Percentiles rank a stretch among this genome's conserved stretches.
Conservation (phyloP, 2,329 filamentous ascomycete species). For the Penicillium frequentans region DNA sequence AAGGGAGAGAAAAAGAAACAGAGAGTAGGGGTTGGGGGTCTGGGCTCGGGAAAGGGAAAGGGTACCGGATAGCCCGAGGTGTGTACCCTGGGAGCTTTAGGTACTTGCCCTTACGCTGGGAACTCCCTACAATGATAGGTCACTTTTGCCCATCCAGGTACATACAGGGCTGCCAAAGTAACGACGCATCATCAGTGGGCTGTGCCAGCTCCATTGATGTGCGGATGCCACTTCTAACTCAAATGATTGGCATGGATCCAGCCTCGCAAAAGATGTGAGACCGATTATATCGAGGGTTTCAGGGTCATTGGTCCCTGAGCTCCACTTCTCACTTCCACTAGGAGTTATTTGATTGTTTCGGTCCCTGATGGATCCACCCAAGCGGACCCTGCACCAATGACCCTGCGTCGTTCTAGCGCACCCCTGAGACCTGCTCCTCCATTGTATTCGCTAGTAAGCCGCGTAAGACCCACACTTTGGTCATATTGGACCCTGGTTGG, state of each 20-base stretch:
- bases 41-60: neutral
- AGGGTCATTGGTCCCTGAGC: slow-evolving; percentile 7
- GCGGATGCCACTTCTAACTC: neutral
- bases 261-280: slow-evolving; percentile 4
- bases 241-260: slow-evolving; percentile 8
- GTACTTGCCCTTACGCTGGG: neutral
- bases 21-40: neutral
- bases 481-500: slow-evolving; percentile 1
- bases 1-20: slow-evolving; percentile 1
- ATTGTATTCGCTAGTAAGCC: slow-evolving; percentile 6
- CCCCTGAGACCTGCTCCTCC: slow-evolving; percentile 6
- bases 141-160: neutral
- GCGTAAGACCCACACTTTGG: neutral
- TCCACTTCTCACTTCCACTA: slow-evolving; percentile 3
- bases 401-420: neutral
- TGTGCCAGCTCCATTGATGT: slow-evolving; percentile 14
- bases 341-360: slow-evolving; percentile 1
- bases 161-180: neutral
- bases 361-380: neutral
- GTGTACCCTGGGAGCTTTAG: neutral
- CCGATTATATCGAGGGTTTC: neutral
- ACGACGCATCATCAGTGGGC: slow-evolving; percentile 23
- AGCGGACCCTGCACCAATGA: slow-evolving; percentile 1
- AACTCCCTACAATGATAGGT: neutral
- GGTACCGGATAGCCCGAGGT: neutral